Base-by-base conservation (phyloP, 768 basidiomycete genomes). In the Auricularia auricula-judae region DNA sequence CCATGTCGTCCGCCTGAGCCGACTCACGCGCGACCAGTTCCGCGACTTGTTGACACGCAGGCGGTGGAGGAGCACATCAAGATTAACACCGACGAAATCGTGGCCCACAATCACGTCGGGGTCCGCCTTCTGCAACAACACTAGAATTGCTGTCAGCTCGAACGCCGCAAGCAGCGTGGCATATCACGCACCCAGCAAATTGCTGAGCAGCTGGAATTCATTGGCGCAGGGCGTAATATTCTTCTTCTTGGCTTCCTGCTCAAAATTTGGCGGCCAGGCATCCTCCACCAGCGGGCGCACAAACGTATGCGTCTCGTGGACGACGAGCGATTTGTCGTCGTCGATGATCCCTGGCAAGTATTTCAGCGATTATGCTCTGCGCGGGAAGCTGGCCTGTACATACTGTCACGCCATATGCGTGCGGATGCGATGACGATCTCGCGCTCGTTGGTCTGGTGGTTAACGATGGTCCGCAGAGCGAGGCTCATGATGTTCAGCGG, bases 91-190 rank as follows among this genome's bases (percentile, higher is more conserved):
- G 3, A 93, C 77, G 73, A 99, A 97, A 62, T 98, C 94, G 70
- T 98, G 93, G 0, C 97, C 95, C 42, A 99, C 83, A 63, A 98
- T 84, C 23, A 98, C 85, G 70, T 99, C 97, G 0, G 97, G 95
- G 70, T 99, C 97, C 21, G 90, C 82, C 71, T 88, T 89, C 71
- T 89, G 82, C 54, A 98, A 81, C 3, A 86, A 82, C 66, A 83
- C 91, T 89, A 68, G 43, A 64, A 36, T 54, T 18, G 39, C 36
- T 21, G 16, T 42, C 21, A 67, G 62, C 59, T 66, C 53, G 60
- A 53, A 60, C 29, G 14, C 47, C 47, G 16, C 47, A 16, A 18
- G 11, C 47, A 42, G 51, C 4, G 29, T 18, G 21, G 51, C 53
- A 53, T 35, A 21, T 39, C 21, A 16, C 34, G 44, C 72, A 88